Base-by-base conservation (phyloP, 345 rosid genomes). In the Boechera divaricarpa region DNA sequence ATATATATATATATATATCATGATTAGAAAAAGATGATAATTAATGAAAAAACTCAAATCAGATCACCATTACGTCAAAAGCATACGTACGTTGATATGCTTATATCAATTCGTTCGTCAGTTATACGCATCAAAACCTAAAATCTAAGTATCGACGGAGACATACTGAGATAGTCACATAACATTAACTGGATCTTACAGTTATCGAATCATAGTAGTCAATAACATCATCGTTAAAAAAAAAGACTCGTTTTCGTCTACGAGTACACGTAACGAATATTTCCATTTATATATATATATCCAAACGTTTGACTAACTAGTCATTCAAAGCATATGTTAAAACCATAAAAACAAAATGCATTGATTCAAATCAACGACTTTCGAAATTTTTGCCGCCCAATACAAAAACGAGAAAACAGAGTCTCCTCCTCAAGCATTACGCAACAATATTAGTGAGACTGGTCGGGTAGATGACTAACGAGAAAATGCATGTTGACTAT, bases 381-480 rank as follows among this genome's bases (percentile, higher is more conserved):
- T 70, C 69, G 16, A 53, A 1, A 60, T 0, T 8, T 24, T 76
- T 62, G 57, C 70, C 75, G 75, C 70, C 75, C 75, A 62, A 69
- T 42, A 69, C 18, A 53, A 28, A 51, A 77, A 24, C 8, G 33
- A 49, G 24, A 33, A 59, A 59, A 55, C 36, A 32, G 15, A 45
- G 13, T 42, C 32, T 42, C n/a, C 10, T 56, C 36, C 33, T 42
- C 47, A 29, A 53, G 26, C 47, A 31, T 8, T 12, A 59, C 52
- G 32, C 69, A 59, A 59, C 65, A 57, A 59, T 67, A 62, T 63
- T 8, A 35, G 29, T 63, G 71, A 55, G 60, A 26, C 54, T 77
- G 76, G 80, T 77, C 35, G 38, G 80, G 66, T 77, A 77, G 76
- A 66, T 77, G 65, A 55, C 66, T 77, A 77, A 70, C 80, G 80